Base-by-base conservation (phyloP, 805 yeast species). In the Cyberlindnera veronae region DNA sequence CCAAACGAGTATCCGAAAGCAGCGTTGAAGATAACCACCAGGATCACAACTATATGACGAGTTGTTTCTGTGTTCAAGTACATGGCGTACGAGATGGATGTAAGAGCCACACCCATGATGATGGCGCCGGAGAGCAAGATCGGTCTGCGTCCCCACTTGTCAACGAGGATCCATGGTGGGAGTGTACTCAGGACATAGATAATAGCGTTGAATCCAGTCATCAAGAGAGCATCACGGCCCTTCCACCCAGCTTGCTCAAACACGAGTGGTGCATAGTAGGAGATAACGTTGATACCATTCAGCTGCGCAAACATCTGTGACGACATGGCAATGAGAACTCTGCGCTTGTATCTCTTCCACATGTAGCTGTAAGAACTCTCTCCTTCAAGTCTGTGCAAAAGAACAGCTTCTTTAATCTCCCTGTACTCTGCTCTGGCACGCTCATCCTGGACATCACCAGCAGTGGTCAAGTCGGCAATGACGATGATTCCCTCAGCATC, bases 221-320 rank as follows among this genome's bases (percentile, higher is more conserved):
- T 85, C 48, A 88, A 72, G 46, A 89, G 78, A 3, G 96, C 96
- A 49, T 79, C 77, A 45, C 95, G 70, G 19, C 96, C 96, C 7
- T 73, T 63, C 96, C 96, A 90, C 20, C 97, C 97, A 3, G 96
- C 96, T 52, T 85, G 85, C 60, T 90, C 96, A 62, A 89, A 90
- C 34, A 89, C 95, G 62, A 90, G 67, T 2, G 96, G 96, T 2
- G 96, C 96, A 65, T 89, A 89, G 63, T 90, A 90, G 1, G 95
- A 81, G 39, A 90, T 86, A 37, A 90, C 91, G 57, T 89, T 90
- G 62, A 89, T 90, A 54, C 97, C 97, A 60, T 89, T 85, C 60
- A 90, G 69, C 63, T 90, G 96, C 3, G 97, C 96, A 69, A 90
- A 88, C 68, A 87, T 78, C 59, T 86, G 95, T 3, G 95, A 83